Evolutionary conservation across 2,329 filamentous ascomycete species (phyloP).

Genomic region (Huntiella omanensis): DNA sequence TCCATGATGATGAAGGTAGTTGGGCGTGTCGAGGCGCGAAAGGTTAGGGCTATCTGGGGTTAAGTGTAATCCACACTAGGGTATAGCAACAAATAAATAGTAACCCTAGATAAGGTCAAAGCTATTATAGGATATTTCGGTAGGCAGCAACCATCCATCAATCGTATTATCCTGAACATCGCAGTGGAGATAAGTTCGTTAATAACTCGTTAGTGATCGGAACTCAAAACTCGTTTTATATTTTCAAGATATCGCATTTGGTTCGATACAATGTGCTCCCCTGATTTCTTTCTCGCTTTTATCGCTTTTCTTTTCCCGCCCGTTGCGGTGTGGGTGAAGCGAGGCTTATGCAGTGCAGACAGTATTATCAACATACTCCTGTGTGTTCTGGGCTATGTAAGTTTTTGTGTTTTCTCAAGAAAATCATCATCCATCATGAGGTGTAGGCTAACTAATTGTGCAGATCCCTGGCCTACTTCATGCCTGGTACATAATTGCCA

Average conservation of each 20-base stretch:
- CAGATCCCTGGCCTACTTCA: conserved; percentile 74
- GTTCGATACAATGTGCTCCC: conserved; percentile 15
- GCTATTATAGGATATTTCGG: neutral
- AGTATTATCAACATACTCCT: conserved; percentile 90
- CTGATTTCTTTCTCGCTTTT: conserved; percentile 44
- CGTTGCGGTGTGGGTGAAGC: conserved; percentile 80
- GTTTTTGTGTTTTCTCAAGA: conserved; percentile 13
- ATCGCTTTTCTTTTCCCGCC: conserved; percentile 48
- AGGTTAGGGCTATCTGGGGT: too few relatives aligned
- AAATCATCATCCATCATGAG: neutral
- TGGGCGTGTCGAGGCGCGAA: too few relatives aligned
- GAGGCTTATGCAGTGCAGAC: conserved; percentile 80
- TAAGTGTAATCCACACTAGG: too few relatives aligned
- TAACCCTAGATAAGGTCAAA: neutral
- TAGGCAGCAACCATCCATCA: neutral
- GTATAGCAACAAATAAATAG: neutral
- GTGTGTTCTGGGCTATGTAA: conserved; percentile 50
- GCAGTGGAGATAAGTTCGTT: neutral
- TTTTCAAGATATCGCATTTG: neutral
- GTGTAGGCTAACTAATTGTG: neutral
- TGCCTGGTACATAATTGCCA: conserved; percentile 94
- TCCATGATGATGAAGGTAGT: too few relatives aligned
- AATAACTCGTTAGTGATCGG: neutral
- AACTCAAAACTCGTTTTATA: neutral
- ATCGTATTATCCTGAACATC: neutral